A percentile compares a stretch with the other conserved stretches of the same genome.
Evolutionary conservation across 2,329 filamentous ascomycete genomes (phyloP).

Genomic region (Trichoderma sp.): DNA sequence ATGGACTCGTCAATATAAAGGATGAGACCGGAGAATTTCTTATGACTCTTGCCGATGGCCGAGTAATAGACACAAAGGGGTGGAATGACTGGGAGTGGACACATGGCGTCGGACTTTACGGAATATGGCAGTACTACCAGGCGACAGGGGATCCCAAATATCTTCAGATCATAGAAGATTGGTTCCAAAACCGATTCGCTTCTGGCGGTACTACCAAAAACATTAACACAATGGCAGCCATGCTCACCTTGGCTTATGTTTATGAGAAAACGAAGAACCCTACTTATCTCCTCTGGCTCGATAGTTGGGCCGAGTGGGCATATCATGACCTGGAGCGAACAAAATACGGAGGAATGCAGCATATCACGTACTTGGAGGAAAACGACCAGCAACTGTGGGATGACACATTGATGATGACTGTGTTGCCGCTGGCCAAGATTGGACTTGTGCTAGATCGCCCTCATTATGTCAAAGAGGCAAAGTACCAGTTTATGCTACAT

Average conservation of each 20-base stretch:
- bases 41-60: conserved; percentile 11
- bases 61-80: conserved; percentile 12
- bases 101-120: conserved; percentile 8
- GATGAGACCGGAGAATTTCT: conserved; percentile 12
- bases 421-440: conserved; percentile 6
- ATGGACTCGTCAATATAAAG: conserved; percentile 7
- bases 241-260: conserved; percentile 5
- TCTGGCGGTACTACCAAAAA: conserved; percentile 7
- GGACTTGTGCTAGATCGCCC: conserved; percentile 2
- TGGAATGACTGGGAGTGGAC: conserved; percentile 18
- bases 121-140: conserved; percentile 15
- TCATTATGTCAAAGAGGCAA: conserved; percentile 5
- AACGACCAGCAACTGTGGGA: conserved; percentile 11
- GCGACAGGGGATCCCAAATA: neutral
- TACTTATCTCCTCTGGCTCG: neutral
- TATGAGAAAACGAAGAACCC: conserved; percentile 7
- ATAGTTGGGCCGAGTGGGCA: conserved; percentile 14
- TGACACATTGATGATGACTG: conserved; percentile 14
- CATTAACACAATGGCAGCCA: conserved; percentile 13
- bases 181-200: neutral
- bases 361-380: conserved; percentile 15
- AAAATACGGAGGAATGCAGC: conserved; percentile 15
- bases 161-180: conserved; percentile 11
- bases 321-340: conserved; percentile 11
- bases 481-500: conserved; percentile 7